Evolutionary conservation across 768 basidiomycete genomes (phyloP).

Genomic region (Lactarius hatsudake): DNA sequence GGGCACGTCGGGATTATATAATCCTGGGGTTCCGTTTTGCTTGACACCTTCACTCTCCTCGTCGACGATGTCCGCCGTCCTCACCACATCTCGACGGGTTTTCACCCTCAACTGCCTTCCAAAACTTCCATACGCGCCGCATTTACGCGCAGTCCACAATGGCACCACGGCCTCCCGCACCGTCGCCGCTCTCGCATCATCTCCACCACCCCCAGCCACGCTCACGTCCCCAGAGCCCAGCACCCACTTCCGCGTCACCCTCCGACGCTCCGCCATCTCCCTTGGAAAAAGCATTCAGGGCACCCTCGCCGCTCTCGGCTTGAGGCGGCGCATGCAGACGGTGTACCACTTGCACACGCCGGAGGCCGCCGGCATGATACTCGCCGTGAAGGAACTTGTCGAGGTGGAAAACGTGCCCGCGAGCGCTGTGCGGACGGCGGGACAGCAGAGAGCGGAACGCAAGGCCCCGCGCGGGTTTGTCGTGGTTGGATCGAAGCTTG

Average conservation of each 20-base stretch:
- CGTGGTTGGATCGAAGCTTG: slow-evolving; percentile 41
- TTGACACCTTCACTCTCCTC: background rate
- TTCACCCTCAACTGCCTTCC: background rate
- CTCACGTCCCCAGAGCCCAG: slow-evolving; percentile 32
- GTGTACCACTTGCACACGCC: slow-evolving; percentile 76
- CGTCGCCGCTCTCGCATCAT: slow-evolving; percentile 14
- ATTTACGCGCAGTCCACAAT: slow-evolving; percentile 5
- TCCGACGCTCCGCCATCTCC: slow-evolving; percentile 83
- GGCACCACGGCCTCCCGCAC: slow-evolving; percentile 20
- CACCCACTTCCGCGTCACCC: slow-evolving; percentile 88
- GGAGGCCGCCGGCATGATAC: slow-evolving; percentile 80
- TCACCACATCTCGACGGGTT: slow-evolving; percentile 5
- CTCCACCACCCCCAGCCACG: slow-evolving; percentile 2
- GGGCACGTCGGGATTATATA: too few species aligned
- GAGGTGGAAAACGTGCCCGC: slow-evolving; percentile 82
- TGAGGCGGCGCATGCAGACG: slow-evolving; percentile 79
- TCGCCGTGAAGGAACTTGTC: slow-evolving; percentile 85
- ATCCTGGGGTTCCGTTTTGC: too few species aligned
- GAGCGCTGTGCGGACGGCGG: slow-evolving; percentile 62
- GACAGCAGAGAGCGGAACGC: slow-evolving; percentile 64
- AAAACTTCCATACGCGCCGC: background rate
- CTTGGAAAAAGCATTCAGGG: slow-evolving; percentile 67
- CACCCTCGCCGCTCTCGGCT: slow-evolving; percentile 78
- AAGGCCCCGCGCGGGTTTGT: slow-evolving; percentile 67
- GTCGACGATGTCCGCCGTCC: slow-evolving; percentile 2